A percentile compares a stretch with the other conserved stretches of the same genome.
These are phyloP conservation scores for Phaeoacremonium minimum DNA, from an alignment of 2,329 filamentous ascomycete species.

Conservation along the genomic window DNA sequence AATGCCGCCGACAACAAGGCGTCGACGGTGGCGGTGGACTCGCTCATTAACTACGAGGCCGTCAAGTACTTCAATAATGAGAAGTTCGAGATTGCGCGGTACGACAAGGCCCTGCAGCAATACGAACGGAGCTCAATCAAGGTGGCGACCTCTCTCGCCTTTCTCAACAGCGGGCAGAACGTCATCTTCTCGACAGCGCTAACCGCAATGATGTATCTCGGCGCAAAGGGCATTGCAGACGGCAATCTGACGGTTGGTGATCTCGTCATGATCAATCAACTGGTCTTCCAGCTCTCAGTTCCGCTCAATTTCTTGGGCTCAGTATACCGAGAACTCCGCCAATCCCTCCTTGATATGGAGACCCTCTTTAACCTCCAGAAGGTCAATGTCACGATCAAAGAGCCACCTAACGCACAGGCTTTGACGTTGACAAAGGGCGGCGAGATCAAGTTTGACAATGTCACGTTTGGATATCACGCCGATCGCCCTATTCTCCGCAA, in stretches of 20 bases:
- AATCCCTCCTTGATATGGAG: constrained; percentile 97
- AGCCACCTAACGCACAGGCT: constrained; percentile 68
- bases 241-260: constrained; percentile 88
- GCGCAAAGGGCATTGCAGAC: constrained; percentile 79
- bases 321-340: constrained; percentile 91
- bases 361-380: constrained; percentile 97
- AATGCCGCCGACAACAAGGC: constrained; percentile 96
- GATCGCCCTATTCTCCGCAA: constrained; percentile 85
- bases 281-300: constrained; percentile 96
- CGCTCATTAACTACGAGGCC: constrained; percentile 96
- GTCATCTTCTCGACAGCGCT: constrained; percentile 93
- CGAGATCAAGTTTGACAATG: constrained; percentile 91
- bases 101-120: constrained; percentile 77
- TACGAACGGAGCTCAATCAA: constrained; percentile 97
- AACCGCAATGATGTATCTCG: constrained; percentile 97
- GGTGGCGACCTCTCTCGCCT: constrained; percentile 86
- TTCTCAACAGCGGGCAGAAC: constrained; percentile 93
- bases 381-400: constrained; percentile 83
- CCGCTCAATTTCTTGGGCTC: constrained; percentile 97
- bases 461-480: constrained; percentile 86
- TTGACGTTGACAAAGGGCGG: constrained; percentile 72
- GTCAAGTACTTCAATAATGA: constrained; percentile 99
- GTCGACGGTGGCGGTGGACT: constrained; percentile 93
- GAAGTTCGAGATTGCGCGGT: constrained; percentile 84
- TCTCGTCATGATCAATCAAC: constrained; percentile 97